Evolutionary conservation across 2,329 filamentous ascomycete genomes (phyloP).

Genomic region (Fusarium euwallaceae): DNA sequence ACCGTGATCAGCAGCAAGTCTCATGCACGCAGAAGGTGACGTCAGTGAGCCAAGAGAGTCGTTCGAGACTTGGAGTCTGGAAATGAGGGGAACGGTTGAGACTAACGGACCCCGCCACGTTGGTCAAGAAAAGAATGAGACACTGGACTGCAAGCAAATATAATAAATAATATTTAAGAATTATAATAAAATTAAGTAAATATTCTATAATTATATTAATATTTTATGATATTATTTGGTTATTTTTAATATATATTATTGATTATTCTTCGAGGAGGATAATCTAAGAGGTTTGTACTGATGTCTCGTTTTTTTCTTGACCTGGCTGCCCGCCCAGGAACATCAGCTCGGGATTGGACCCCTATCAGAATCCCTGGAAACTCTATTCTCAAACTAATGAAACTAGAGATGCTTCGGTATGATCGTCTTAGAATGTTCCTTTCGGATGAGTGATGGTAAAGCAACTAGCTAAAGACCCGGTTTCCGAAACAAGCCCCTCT

Average conservation of each 20-base stretch:
- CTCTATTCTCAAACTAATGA: not conserved
- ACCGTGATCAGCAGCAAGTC: not conserved
- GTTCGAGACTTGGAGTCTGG: not conserved
- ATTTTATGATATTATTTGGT: too few relatives aligned
- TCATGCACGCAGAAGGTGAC: not conserved
- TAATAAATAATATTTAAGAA: too few relatives aligned
- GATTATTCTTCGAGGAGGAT: too few relatives aligned
- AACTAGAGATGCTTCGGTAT: not conserved
- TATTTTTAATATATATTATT: too few relatives aligned
- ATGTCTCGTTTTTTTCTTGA: too few relatives aligned
- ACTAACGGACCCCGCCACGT: not conserved
- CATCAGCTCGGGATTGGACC: not conserved
- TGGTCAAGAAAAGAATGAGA: too few relatives aligned
- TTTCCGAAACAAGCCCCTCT: constrained; percentile 50
- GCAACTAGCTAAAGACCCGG: constrained; percentile 13
- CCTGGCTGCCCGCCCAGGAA: not conserved
- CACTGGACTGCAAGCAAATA: too few relatives aligned
- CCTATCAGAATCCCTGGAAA: not conserved
- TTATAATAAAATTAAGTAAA: too few relatives aligned
- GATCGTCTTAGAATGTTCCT: not conserved
- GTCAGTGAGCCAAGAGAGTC: not conserved
- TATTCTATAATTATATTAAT: too few relatives aligned
- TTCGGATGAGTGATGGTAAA: not conserved
- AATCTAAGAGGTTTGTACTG: too few relatives aligned
- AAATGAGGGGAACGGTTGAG: not conserved